Conservation (phyloP, 2,329 filamentous ascomycete genomes). For the Fusarium temperatum region DNA sequence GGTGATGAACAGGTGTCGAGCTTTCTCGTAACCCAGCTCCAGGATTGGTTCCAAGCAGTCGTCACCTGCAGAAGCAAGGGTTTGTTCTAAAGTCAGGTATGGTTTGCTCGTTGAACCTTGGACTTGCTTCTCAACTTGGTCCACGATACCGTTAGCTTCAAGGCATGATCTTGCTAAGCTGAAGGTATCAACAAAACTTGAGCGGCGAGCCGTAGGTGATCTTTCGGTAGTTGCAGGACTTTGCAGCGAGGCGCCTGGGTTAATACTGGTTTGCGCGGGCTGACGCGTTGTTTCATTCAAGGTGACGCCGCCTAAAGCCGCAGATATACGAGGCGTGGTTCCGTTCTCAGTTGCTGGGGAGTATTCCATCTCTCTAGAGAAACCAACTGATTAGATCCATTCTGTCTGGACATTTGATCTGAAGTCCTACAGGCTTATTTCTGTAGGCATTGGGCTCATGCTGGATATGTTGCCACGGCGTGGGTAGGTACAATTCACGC, state of each 20-base stretch:
- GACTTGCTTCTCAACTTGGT: neutral
- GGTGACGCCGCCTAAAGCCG: accelerated
- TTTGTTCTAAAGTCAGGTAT: too few species aligned
- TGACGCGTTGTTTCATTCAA: accelerated
- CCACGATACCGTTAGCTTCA: neutral
- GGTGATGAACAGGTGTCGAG: accelerated
- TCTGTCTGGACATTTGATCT: too few species aligned
- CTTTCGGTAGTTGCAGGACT: neutral
- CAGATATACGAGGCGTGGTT: neutral
- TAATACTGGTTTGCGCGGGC: accelerated
- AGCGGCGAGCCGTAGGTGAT: neutral
- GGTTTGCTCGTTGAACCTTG: neutral
- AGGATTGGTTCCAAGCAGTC: neutral
- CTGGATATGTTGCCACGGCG: neutral
- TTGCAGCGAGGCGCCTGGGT: neutral
- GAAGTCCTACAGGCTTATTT: neutral
- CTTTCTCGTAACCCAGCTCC: accelerated
- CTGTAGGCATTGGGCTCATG: neutral
- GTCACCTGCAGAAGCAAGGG: neutral
- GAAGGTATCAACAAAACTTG: neutral
- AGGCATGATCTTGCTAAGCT: neutral
- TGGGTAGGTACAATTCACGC: neutral
- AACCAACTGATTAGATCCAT: accelerated
- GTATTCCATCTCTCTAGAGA: neutral
- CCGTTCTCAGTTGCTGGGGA: neutral